A percentile compares a stretch with the other conserved stretches of the same genome.
Conservation (phyloP, 163 green algal genomes). For the Smithsoniella earleae region DNA sequence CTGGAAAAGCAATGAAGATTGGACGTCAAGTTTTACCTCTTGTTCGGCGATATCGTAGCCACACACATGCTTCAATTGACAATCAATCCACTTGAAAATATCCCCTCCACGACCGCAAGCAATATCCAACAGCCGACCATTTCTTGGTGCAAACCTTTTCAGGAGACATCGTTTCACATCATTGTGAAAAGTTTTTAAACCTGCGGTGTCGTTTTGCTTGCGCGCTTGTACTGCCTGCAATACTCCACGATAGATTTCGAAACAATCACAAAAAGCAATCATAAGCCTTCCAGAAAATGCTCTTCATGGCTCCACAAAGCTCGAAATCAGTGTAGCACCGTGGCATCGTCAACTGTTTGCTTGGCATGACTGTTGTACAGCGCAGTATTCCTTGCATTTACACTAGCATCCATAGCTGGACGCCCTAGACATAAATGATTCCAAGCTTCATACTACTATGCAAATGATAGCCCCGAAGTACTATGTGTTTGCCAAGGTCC, state of each 20-base stretch:
- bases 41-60: conserved; percentile 73
- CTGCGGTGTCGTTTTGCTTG: conserved; percentile 42
- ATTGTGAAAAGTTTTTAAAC: conserved; percentile 85
- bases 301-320: not conserved
- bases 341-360: not conserved
- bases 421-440: not conserved
- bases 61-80: conserved; percentile 52
- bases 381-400: not conserved
- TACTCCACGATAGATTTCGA: not conserved
- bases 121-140: conserved; percentile 66
- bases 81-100: conserved; percentile 72
- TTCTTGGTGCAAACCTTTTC: conserved; percentile 59
- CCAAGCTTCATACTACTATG: not conserved
- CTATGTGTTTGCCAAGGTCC: not conserved
- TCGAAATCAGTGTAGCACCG: not conserved
- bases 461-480: not conserved
- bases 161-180: conserved; percentile 75
- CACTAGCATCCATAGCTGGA: not conserved
- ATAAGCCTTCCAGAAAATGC: not conserved
- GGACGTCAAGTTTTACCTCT: conserved; percentile 40
- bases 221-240: conserved; percentile 44
- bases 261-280: not conserved
- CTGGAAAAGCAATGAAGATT: not conserved
- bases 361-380: conserved; percentile 26
- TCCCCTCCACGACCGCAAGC: conserved; percentile 81